Evolutionary conservation across 2,329 filamentous ascomycete species (phyloP).

Genomic region (Colletotrichum trifolii): DNA sequence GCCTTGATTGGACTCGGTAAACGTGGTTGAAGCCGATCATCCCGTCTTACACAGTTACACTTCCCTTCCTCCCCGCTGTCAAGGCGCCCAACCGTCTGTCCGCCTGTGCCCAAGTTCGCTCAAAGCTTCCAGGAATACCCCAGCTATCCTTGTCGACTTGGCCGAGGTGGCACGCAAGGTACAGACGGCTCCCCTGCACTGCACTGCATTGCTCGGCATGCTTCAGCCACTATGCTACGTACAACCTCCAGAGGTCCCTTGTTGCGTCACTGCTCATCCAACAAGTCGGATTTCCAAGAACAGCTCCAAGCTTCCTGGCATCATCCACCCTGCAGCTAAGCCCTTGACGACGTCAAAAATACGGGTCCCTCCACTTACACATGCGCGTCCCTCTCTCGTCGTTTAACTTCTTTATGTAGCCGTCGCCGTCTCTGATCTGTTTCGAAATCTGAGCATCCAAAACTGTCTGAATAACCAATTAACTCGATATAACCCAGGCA

Average conservation of each 20-base stretch:
- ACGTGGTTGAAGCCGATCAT: constrained; percentile 31
- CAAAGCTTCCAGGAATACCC: constrained; percentile 10
- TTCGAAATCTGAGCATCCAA: not conserved
- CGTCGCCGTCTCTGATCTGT: not conserved
- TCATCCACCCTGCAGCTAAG: constrained; percentile 32
- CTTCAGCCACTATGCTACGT: constrained; percentile 29
- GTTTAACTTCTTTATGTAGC: constrained; percentile 8
- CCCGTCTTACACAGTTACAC: constrained; percentile 10
- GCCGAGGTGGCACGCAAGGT: constrained; percentile 23
- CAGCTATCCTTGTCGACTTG: constrained; percentile 27
- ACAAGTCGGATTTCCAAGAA: constrained; percentile 32
- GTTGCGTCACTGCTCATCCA: constrained; percentile 36
- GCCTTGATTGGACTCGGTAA: not conserved
- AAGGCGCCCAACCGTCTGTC: constrained; percentile 9
- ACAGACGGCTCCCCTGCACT: constrained; percentile 23
- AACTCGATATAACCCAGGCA: constrained; percentile 57
- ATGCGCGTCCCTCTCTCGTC: constrained; percentile 24
- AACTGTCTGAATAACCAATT: constrained; percentile 12
- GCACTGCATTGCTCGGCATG: constrained; percentile 16
- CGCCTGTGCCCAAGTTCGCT: constrained; percentile 9
- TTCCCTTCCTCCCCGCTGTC: constrained; percentile 7
- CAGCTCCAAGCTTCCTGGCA: constrained; percentile 29
- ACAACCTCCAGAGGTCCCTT: constrained; percentile 23
- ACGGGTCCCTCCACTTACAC: constrained; percentile 31
- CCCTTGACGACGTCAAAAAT: constrained; percentile 38